Conservation (phyloP, 257 asterid genomes). For the Coffea canephora region DNA sequence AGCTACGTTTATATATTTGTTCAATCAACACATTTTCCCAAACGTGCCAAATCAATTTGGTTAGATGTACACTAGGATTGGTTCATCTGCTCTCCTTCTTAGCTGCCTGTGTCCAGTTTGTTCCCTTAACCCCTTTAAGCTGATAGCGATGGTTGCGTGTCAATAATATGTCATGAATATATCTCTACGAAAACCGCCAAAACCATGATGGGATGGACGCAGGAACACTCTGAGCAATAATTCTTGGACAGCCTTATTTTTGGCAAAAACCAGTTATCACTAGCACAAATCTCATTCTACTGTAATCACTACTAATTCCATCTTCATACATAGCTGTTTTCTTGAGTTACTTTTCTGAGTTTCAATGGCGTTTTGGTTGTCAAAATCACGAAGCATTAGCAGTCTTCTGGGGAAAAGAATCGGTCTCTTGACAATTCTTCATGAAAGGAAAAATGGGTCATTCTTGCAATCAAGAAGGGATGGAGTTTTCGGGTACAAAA, state of each 20-base stretch:
- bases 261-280: too few species aligned
- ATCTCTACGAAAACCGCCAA: not conserved
- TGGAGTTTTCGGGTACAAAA: slow-evolving; percentile 6
- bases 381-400: slow-evolving; percentile 45
- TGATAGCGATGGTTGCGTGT: not conserved
- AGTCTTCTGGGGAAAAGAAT: slow-evolving; percentile 28
- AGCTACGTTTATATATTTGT: too few species aligned
- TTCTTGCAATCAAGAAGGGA: slow-evolving; percentile 19
- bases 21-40: not conserved
- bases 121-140: not conserved
- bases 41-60: not conserved
- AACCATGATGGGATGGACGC: not conserved
- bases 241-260: too few species aligned
- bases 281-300: not conserved
- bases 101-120: too few species aligned
- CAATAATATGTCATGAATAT: not conserved
- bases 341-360: not conserved
- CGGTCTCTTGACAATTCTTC: slow-evolving; percentile 11
- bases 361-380: slow-evolving; percentile 47
- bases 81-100: not conserved
- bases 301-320: not conserved
- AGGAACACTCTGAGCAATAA: not conserved
- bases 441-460: slow-evolving; percentile 1
- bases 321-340: not conserved
- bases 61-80: not conserved